Evolutionary conservation across 148 eudicot species (phyloP), one percentile per base, ranked within the genome.

Genomic region (Heliosperma pusillum): DNA sequence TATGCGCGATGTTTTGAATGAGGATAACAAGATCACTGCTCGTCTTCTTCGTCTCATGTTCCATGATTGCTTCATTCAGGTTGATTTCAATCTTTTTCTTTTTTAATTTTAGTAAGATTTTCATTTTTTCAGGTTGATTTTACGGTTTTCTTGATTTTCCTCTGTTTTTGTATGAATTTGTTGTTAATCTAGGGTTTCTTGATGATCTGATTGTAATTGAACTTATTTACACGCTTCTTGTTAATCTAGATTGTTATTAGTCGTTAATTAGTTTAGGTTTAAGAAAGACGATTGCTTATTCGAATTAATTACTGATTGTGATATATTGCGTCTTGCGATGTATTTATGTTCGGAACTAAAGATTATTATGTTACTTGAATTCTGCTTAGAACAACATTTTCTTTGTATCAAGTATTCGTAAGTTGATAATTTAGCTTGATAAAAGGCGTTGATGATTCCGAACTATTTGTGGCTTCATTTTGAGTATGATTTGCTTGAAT

Each of bases 51-150:
- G 83, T 57, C 83, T 80, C 66, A 80, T 80, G 83, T 80, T 80
- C 30, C 83, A 80, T 30, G 83, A 80, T 66, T 80, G 83, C 76
- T 80, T 80, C 59, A 71, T 80, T 80, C 83, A 71, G 83, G 83
- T 80, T 4, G 25, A 21, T 36, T 40, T 58, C 3, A 2, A 5
- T 40, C 27, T n/a, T 13, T 26, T 26, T 72, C 16, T 42, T 53
- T 9, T 17, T 11, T n/a, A 30, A 15, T 20, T n/a, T 66, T 9
- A 36, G 53, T 1, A 47, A 1, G 36, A 36, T 36, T 36, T 33
- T 36, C 8, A 66, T 29, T 66, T 67, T 67, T 24, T 16, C 11
- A 17, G 19, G 56, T 75, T 29, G 27, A 25, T 30, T 74, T 40
- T 21, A 21, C 25, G 12, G 7, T 1, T 61, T 64, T 59, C 19